Base-by-base conservation (phyloP, 2,329 filamentous ascomycete species). In the Fusarium sulawesiense region DNA sequence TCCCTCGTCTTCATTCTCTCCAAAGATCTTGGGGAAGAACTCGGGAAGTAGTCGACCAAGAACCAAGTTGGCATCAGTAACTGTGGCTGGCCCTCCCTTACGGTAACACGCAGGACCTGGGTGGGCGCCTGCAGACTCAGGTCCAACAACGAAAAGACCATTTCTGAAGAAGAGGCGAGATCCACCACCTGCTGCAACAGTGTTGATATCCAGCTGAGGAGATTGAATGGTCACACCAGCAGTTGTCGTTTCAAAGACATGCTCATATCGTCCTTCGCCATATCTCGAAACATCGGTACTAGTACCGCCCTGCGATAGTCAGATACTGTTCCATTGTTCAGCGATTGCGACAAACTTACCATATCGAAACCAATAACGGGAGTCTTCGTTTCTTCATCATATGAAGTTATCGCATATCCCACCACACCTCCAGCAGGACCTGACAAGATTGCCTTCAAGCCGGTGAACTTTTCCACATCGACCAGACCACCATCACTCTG, bases 291-390 rank as follows among this genome's bases (percentile, higher is more conserved):
- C 93, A 78, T 98, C 94, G 1, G 94, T 98, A 60, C 91, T 94
- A 1, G 94, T 98, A 13, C 94, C 94, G 40, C 93, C 93, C 79
- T 80, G 29, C 9, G 7, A 21, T 18, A 41, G 55, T 74, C 57
- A 76, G 13, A 25, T 23, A 9, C 25, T 13, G 8, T 27, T 40
- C 7, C 11, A 11, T 42, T 12, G 3, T 4, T 9, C n/a, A 10
- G 6, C 2, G 3, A 13, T 12, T 11, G 69, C 1, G 0, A 7
- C 10, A 20, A 16, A 57, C 72, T 73, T 67, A 78, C 83, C 94
- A 98, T 98, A 73, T 98, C 94, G 75, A 98, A 98, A 0, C 94
- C 94, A 74, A 98, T 97, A 6, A 98, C 92, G 0, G 94, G 93
- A 1, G 88, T 93, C 76, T 90, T 92, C 6, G 93, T 96, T 53